phyloP scores from a whole-genome alignment of 2,329 filamentous ascomycete genomes.

The Thielaviopsis euricoi region DNA sequence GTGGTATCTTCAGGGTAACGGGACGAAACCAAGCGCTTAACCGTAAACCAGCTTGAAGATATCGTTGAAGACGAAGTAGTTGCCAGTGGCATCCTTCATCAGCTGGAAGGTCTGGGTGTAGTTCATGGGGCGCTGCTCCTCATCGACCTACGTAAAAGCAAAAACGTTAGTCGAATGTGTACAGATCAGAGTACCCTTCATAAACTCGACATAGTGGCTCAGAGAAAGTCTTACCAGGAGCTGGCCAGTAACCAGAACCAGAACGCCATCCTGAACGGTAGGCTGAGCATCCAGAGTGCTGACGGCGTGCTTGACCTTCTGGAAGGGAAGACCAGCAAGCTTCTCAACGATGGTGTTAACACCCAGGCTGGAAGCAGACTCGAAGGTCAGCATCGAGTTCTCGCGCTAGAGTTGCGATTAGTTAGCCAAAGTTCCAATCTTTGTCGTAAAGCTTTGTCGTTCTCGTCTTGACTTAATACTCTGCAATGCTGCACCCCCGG shows the following conservation, averaged over 20 bases:
- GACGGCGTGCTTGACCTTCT: constrained; percentile 64
- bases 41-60: constrained; percentile 79
- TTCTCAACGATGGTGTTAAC: constrained; percentile 56
- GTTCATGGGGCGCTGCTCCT: constrained; percentile 72
- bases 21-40: constrained; percentile 18
- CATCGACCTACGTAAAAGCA: constrained; percentile 49
- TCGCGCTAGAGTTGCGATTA: constrained; percentile 42
- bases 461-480: not conserved
- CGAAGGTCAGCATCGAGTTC: constrained; percentile 86
- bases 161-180: not conserved
- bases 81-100: constrained; percentile 43
- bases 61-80: constrained; percentile 85
- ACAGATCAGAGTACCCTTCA: not conserved
- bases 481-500: no score
- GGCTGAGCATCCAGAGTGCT: constrained; percentile 74
- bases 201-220: not conserved
- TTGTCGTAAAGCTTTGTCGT: not conserved
- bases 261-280: constrained; percentile 46
- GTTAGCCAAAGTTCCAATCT: not conserved
- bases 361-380: constrained; percentile 53
- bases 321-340: constrained; percentile 58
- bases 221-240: constrained; percentile 48
- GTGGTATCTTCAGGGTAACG: not conserved
- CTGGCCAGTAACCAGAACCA: constrained; percentile 78
- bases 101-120: constrained; percentile 87